Base-by-base conservation (phyloP, 441 rosid genomes). In the Isatis lusitanica region DNA sequence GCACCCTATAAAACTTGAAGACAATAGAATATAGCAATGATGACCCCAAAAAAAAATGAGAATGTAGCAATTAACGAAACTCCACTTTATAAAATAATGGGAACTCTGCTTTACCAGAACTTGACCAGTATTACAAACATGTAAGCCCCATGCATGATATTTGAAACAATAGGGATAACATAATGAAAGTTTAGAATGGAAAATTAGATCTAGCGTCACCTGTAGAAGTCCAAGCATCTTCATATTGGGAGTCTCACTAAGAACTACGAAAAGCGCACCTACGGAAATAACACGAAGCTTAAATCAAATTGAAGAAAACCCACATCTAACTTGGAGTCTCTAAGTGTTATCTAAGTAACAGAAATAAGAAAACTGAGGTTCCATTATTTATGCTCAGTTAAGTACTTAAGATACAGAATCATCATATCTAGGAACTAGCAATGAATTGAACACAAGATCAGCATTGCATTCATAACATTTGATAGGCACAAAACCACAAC, bases 171-270 rank as follows among this genome's bases (percentile, higher is more conserved):
- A 39, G 12, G 11, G 28, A 26, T 26, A 26, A 26, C 28, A 26
- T 26, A 26, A 0, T 26, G 28, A n/a, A 52, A 39, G 9, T 13
- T 4, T 9, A 17, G 53, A 70, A 63, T 40, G 50, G 16, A 48
- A 42, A 62, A 63, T 1, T 0, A 48, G 66, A 73, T 70, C 63
- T 39, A 50, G 60, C 79, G 38, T 85, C 77, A 91, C 97, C 97
- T 91, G 97, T 76, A 96, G 83, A 55, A 96, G 95, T 39, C 98
- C 98, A 78, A 93, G 98, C 94, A 91, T 84, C 91, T 91, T 93
- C 87, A 95, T 82, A 80, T 91, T 93, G 74, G 99, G 99, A 71
- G 97, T 70, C 35, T 65, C 81, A 71, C 81, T 87, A 68, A 94
- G 82, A 79, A 96, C 79, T 18, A 96, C 98, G 73, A 93, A 78